These are phyloP conservation scores for Psilocybe sp. DNA, from an alignment of 768 basidiomycete genomes.

Conservation along the genomic window DNA sequence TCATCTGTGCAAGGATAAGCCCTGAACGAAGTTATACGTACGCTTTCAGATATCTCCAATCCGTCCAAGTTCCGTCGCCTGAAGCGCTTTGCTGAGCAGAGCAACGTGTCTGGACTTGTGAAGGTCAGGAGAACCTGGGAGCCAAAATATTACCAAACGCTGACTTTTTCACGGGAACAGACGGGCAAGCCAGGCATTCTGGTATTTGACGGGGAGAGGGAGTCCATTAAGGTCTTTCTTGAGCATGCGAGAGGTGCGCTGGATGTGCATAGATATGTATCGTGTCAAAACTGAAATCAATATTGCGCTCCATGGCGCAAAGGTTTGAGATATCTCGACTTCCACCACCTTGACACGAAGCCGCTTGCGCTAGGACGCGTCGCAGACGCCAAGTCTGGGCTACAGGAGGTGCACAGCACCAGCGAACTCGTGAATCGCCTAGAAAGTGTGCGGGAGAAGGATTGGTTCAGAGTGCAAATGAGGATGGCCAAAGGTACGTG, in stretches of 20 bases:
- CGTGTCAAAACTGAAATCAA: background rate
- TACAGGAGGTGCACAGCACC: constrained; percentile 36
- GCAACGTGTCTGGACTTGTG: constrained; percentile 37
- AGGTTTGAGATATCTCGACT: constrained; percentile 43
- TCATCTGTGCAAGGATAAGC: background rate
- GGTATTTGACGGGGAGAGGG: constrained; percentile 36
- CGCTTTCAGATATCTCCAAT: constrained; percentile 32
- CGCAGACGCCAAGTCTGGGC: constrained; percentile 24
- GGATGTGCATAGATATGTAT: background rate
- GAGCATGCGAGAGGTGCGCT: constrained; percentile 33
- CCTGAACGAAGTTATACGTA: background rate
- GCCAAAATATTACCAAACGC: background rate
- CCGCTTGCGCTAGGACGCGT: constrained; percentile 20
- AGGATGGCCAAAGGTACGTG: constrained; percentile 28
- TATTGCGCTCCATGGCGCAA: background rate
- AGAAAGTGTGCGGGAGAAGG: constrained; percentile 30
- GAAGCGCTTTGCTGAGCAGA: constrained; percentile 33
- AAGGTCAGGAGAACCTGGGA: constrained; percentile 23
- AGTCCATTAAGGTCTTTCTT: constrained; percentile 33
- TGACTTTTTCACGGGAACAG: constrained; percentile 14
- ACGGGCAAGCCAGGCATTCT: constrained; percentile 42
- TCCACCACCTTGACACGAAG: constrained; percentile 38
- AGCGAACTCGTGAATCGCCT: constrained; percentile 27
- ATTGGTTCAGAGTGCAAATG: constrained; percentile 37
- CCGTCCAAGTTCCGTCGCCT: constrained; percentile 39